phyloP scores from a whole-genome alignment of 805 yeast genomes.

The Pichia pseudocactophila region DNA sequence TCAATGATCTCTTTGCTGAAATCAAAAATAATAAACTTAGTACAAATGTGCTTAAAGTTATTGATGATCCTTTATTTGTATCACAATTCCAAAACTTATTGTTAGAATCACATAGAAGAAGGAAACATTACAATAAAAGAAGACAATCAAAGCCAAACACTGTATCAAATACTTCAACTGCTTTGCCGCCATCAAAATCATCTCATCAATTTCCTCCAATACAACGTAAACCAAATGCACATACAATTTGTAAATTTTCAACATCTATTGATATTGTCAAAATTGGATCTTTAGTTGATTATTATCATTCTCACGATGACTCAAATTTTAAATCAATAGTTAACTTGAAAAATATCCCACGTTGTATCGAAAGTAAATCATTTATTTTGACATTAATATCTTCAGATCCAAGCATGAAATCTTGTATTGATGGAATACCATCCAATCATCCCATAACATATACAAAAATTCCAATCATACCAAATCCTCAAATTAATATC shows the following conservation, averaged over 20 bases:
- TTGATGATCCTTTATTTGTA: constrained; percentile 10
- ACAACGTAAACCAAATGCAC: constrained; percentile 2
- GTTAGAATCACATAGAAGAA: constrained; percentile 19
- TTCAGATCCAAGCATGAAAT: constrained; percentile 13
- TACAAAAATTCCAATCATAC: constrained; percentile 19
- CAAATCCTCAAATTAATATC: constrained; percentile 12
- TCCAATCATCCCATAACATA: constrained; percentile 20
- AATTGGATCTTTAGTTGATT: constrained; percentile 11
- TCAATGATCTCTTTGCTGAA: constrained; percentile 20
- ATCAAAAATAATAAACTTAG: constrained; percentile 19
- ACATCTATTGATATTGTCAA: constrained; percentile 6
- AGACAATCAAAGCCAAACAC: constrained; percentile 8
- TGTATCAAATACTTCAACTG: neutral
- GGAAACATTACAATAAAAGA: constrained; percentile 23
- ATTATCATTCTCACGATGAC: constrained; percentile 1
- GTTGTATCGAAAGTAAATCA: constrained; percentile 20
- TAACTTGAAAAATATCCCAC: constrained; percentile 16
- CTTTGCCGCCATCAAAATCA: neutral
- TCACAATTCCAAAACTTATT: constrained; percentile 16
- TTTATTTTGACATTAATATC: constrained; percentile 16
- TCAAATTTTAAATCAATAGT: constrained; percentile 15
- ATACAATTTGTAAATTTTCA: constrained; percentile 7
- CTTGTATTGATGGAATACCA: constrained; percentile 21
- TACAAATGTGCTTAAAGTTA: constrained; percentile 8
- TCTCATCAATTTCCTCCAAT: constrained; percentile 8